These are phyloP conservation scores for Geotrichum australiense DNA, from an alignment of 1,139 yeast species.

Conservation along the genomic window DNA sequence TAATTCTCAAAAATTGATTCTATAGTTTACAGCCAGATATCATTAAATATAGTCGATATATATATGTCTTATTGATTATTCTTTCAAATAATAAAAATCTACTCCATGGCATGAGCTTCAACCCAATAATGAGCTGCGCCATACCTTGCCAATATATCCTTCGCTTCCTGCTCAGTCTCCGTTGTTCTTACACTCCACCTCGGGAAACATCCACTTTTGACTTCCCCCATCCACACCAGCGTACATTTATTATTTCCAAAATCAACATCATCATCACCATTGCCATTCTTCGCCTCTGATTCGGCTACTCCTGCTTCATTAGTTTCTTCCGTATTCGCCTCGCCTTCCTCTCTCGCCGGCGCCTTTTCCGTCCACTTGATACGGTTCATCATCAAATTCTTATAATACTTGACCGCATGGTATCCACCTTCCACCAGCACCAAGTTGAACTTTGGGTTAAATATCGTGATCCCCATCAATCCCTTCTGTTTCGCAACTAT, in stretches of 20 bases:
- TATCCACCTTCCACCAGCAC: constrained; percentile 70
- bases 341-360: constrained; percentile 27
- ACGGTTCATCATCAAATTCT: constrained; percentile 52
- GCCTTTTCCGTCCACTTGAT: constrained; percentile 61
- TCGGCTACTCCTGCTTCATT: not conserved
- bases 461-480: constrained; percentile 51
- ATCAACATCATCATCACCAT: constrained; percentile 29
- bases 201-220: constrained; percentile 47
- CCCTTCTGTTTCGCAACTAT: constrained; percentile 69
- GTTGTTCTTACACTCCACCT: constrained; percentile 55
- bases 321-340: not conserved
- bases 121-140: constrained; percentile 56
- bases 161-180: constrained; percentile 48
- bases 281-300: constrained; percentile 7
- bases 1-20: too few species aligned
- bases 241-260: constrained; percentile 45
- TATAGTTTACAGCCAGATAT: too few species aligned
- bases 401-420: constrained; percentile 53
- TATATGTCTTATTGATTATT: too few species aligned
- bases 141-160: constrained; percentile 45
- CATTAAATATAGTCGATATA: too few species aligned
- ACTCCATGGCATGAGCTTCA: constrained; percentile 22
- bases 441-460: constrained; percentile 45
- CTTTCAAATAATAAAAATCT: too few species aligned
- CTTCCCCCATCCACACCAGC: constrained; percentile 71